phyloP scores from a whole-genome alignment of 176 grass and related monocot species.

The barley (Hordeum vulgare) region DNA sequence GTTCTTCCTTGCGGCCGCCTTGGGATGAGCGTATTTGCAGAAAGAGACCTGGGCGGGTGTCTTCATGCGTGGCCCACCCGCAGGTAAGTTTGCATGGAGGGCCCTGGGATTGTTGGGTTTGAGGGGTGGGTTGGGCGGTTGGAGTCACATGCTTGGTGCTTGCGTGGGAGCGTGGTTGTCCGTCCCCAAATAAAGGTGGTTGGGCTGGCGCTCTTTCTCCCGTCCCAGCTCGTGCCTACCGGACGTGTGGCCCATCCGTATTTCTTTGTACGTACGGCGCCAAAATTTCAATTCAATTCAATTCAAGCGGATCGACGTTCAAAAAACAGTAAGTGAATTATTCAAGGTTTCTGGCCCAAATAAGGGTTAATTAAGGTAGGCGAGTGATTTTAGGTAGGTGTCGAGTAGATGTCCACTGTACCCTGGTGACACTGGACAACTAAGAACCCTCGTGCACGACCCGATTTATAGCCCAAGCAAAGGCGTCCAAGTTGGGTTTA shows the following conservation, averaged over 20 bases:
- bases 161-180: not conserved
- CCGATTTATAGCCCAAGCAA: not conserved
- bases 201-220: not conserved
- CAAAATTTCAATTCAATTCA: not conserved
- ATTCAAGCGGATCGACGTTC: too few species aligned
- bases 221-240: not conserved
- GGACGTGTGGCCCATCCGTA: not conserved
- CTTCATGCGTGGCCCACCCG: not conserved
- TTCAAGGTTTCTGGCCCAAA: not conserved
- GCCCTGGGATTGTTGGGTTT: not conserved
- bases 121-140: not conserved
- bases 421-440: not conserved
- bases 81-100: not conserved
- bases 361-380: too few species aligned
- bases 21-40: not conserved
- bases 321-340: not conserved
- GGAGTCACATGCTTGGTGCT: conserved; percentile 31
- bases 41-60: not conserved
- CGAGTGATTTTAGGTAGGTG: not conserved
- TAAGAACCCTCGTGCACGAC: not conserved
- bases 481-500: not conserved
- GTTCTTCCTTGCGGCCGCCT: rapidly evolving
- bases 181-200: not conserved
- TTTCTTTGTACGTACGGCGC: not conserved
- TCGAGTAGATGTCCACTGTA: not conserved